Evolutionary conservation across 108 stramenopile genomes (phyloP), one percentile per base, ranked within the genome.

Genomic region (Skeletonema grethae): DNA sequence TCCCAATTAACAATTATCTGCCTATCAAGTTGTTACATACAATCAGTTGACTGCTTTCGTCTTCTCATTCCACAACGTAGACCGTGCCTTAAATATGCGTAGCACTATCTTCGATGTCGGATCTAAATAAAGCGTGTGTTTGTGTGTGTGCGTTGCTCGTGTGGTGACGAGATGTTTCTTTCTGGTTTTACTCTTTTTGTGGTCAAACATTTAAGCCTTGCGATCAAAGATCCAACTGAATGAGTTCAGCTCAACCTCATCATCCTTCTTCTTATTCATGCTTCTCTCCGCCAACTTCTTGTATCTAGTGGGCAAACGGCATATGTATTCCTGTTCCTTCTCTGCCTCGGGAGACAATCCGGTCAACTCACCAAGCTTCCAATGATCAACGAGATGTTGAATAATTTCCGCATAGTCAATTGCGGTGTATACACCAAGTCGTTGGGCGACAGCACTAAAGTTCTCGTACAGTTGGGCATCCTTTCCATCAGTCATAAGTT

Each of bases 401-500:
- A 96, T 82, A 62, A 96, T 96, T n/a, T 96, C 91, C 4, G 95
- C 95, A 69, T 96, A 96, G 72, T 96, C 95, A n/a, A 96, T 63
- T 24, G 95, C 95, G 25, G 95, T 96, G 78, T 96, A 96, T 8
- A 96, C 95, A 29, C 86, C 93, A 15, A 93, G 83, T 48, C 86
- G 82, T 71, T 96, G 95, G 0, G 95, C 95, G 32, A 92, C 86
- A 8, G 73, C 70, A 0, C 88, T 85, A 70, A 96, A 96, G 76
- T 96, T 88, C n/a, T 90, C 86, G 82, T 94, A 96, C 59, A 96
- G 43, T 43, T 88, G 59, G 0, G 69, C 28, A 74, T 94, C 89
- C 13, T 68, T 67, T 20, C 95, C 95, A 80, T 96, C 95, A 31
- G 90, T 91, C 95, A 96, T 96, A 48, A 90, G 82, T 77, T 91